Evolutionary conservation across 805 yeast species (phyloP).

Genomic region (Komagataella kurtzmanii): DNA sequence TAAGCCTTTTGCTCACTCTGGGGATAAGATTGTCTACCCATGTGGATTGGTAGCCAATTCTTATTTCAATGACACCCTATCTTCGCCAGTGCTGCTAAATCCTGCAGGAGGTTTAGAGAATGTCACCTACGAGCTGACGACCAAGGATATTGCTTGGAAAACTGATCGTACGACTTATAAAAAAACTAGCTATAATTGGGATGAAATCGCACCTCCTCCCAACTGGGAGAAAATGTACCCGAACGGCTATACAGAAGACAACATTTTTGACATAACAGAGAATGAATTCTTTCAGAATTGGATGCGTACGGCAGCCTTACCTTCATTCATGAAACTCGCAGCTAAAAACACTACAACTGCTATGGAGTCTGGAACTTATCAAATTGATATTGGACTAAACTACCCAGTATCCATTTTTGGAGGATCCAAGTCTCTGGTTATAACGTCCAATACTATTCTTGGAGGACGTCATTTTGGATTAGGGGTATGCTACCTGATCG

Average conservation of each 20-base stretch:
- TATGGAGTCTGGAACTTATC: slow-evolving; percentile 56
- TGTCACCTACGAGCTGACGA: slow-evolving; percentile 27
- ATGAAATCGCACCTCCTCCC: slow-evolving; percentile 85
- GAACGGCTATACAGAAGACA: slow-evolving; percentile 74
- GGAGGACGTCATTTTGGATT: slow-evolving; percentile 83
- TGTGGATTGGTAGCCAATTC: slow-evolving; percentile 95
- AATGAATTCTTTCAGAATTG: slow-evolving; percentile 90
- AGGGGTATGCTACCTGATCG: slow-evolving; percentile 76
- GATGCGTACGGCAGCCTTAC: slow-evolving; percentile 96
- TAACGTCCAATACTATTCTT: slow-evolving; percentile 69
- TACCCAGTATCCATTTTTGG: slow-evolving; percentile 77
- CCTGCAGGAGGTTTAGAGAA: slow-evolving; percentile 21
- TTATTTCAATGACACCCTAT: slow-evolving; percentile 76
- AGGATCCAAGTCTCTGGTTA: slow-evolving; percentile 74
- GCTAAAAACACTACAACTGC: slow-evolving; percentile 50
- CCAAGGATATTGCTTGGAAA: slow-evolving; percentile 71
- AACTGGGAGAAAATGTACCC: slow-evolving; percentile 77
- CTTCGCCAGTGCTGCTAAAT: slow-evolving; percentile 32
- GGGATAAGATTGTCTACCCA: slow-evolving; percentile 50
- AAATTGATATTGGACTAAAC: slow-evolving; percentile 53
- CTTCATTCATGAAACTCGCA: slow-evolving; percentile 76
- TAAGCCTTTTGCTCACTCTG: slow-evolving; percentile 30
- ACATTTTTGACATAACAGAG: slow-evolving; percentile 59
- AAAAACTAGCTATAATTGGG: slow-evolving; percentile 52
- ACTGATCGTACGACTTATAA: slow-evolving; percentile 63